Conservation (phyloP, 129 eudicot species). For the Apium graveolens region DNA sequence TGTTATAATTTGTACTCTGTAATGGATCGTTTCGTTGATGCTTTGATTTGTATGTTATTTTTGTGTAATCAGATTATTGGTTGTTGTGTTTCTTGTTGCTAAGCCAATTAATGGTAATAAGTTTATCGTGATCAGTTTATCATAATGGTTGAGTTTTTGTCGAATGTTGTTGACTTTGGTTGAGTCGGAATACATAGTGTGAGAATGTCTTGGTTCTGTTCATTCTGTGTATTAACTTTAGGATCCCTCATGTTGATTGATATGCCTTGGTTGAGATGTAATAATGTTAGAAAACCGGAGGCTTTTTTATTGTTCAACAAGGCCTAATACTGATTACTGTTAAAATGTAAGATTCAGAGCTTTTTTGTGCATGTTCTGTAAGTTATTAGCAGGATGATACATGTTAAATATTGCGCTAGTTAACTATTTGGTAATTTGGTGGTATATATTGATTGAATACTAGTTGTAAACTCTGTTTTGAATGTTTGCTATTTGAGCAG, state of each 20-base stretch:
- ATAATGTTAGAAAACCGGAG: neutral
- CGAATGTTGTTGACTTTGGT: neutral
- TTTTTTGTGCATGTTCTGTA: neutral
- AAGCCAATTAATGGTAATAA: no score
- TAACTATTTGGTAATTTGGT: neutral
- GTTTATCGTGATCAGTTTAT: no score
- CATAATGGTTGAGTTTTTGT: neutral
- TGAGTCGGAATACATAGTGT: neutral
- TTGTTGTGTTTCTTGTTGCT: neutral
- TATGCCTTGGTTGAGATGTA: neutral
- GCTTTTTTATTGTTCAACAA: neutral
- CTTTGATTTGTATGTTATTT: neutral
- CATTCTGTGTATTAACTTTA: neutral
- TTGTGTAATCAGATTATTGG: neutral
- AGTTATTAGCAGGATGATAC: no score
- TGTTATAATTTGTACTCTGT: neutral
- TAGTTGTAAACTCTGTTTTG: neutral
- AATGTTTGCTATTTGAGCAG: neutral
- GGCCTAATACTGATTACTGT: neutral
- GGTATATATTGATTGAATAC: neutral
- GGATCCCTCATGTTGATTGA: neutral
- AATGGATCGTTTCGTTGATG: neutral
- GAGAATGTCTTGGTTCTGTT: neutral
- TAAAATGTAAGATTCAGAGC: neutral
- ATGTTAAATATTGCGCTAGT: neutral